Base-by-base conservation (phyloP, 148 eudicot species). In the Heliosperma pusillum region DNA sequence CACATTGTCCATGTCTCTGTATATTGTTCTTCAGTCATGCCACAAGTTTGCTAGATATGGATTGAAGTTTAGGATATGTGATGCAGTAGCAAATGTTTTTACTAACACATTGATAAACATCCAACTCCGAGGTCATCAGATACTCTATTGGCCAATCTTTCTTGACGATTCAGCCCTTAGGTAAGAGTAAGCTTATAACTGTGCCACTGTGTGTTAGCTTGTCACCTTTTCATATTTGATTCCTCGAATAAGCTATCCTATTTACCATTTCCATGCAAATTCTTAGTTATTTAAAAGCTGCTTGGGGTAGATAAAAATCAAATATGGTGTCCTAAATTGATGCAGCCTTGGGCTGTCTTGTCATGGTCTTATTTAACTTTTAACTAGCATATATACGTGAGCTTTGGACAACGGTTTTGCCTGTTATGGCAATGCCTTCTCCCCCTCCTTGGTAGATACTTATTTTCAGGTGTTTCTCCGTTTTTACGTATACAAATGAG, bases 101-200 rank as follows among this genome's bases (percentile, higher is more conserved):
- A 76, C 72, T 74, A 82, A 85, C 75, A 86, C 97, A 62, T 80
- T 80, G 83, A 87, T 65, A 82, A 88, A 85, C 77, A 77, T 89
- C 19, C 88, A 81, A 72, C 66, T 88, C 62, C 91, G 93, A 40
- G 78, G 97, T 84, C 87, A 80, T 82, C 97, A 95, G 78, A 78
- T 92, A 61, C 75, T 88, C 50, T 87, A 89, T 82, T 95, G 99
- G 99, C 97, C 99, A 44, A 64, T 88, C 76, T 76, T 85, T 71
- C 94, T 92, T 63, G 83, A 87, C 69, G 84, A 89, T 72, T 73
- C 83, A 59, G 85, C 80, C 77, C 74, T 85, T 70, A 90, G 97
- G 99, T 90, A 84, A 82, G 74, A 65, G 59, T 57, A 58, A 42
- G 74, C 44, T 17, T 47, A 11, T 47, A 47, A 12, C 42, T 36